Evolutionary conservation across 1,284 basidiomycete species (phyloP), one percentile per base, ranked within the genome.

Genomic region (Microbotryum intermedium): DNA sequence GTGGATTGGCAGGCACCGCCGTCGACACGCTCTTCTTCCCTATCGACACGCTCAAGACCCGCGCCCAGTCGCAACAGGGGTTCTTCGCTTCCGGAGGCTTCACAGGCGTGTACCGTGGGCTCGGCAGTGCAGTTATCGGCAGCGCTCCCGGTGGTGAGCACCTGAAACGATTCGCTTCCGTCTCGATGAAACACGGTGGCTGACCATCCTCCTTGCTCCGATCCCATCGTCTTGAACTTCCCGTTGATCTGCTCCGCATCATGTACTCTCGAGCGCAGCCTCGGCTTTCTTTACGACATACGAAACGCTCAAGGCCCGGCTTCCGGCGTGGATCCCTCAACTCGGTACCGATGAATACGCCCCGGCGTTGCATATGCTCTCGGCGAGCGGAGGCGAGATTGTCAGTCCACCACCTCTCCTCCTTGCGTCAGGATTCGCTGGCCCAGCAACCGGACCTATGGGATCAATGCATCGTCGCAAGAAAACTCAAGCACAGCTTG

Each of bases 1-100:
- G 91, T 44, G 91, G 87, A 21, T 75, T 85, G 44, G 90, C 92
- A 26, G 92, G 92, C 49, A 87, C 89, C 20, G 81, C 89, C 1
- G 91, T 94, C 26, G 94, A 98, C 76, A 81, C 97, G 60, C 82
- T 97, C 43, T 94, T 97, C 78, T 97, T 90, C 75, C 94, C 94
- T 0, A 85, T 97, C 62, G 94, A 98, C 77, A 97, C 94, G 1
- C 78, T 97, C 73, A 98, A 98, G 77, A 97, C 94, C 18, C 84
- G 94, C 42, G 78, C 97, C 56, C 94, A 98, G 73, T 87, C 91
- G 4, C 76, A 84, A 1, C 84, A 89, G 72, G 94, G 94, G 2
- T 97, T 98, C 74, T 75, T 83, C 59, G 78, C 79, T 26, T 85
- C 90, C 2, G 94, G 95, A 9, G 94, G 93, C 0, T 90, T 99